Evolutionary conservation across 176 grass and related monocot species (phyloP).

Genomic region (Hordeum marinum): DNA sequence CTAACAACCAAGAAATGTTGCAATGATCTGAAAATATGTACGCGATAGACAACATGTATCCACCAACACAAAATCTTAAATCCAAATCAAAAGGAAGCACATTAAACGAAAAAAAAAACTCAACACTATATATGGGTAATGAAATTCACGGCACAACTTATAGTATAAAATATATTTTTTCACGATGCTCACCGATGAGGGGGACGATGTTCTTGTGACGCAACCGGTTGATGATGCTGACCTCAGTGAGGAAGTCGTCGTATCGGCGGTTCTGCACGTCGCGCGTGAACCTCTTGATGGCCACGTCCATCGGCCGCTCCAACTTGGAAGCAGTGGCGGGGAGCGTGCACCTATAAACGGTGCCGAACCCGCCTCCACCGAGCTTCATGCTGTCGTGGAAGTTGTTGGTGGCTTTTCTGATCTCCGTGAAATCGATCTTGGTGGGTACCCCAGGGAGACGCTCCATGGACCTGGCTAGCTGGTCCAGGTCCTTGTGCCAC

Average conservation of each 20-base stretch:
- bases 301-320: not conserved
- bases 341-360: not conserved
- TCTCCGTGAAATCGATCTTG: not conserved
- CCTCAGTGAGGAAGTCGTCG: not conserved
- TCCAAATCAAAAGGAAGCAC: no score
- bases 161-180: no score
- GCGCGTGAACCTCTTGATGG: conserved; percentile 8
- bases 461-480: not conserved
- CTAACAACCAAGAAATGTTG: no score
- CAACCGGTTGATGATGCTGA: not conserved
- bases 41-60: no score
- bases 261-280: not conserved
- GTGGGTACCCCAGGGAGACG: not conserved
- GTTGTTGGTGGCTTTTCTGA: not conserved
- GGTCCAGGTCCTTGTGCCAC: not conserved
- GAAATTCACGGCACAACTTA: no score
- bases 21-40: no score
- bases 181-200: not conserved
- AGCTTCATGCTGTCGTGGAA: not conserved
- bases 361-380: not conserved
- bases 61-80: no score
- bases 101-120: no score
- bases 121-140: no score
- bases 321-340: not conserved
- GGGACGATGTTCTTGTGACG: conserved; percentile 22